These are phyloP conservation scores for Cinnamomum micranthum DNA, from an alignment of 164 flowering plant species.

Conservation along the genomic window DNA sequence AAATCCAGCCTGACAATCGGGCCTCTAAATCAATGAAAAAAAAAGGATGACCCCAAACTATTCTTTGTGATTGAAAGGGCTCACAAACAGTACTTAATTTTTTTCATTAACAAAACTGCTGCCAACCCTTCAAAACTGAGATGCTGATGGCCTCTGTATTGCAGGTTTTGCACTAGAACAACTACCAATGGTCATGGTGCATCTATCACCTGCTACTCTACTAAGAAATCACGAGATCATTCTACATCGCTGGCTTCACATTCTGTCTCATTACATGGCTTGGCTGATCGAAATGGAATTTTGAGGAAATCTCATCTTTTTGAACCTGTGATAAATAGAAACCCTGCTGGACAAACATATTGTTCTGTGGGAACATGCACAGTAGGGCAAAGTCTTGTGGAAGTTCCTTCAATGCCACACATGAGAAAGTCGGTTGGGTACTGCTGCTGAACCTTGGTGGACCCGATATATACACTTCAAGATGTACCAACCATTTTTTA, in stretches of 20 bases:
- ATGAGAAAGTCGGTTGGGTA: constrained; percentile 88
- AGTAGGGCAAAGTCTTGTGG: constrained; percentile 19
- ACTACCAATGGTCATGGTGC: not conserved
- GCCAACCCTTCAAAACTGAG: not conserved
- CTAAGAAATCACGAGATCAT: constrained; percentile 8
- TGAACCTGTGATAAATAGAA: constrained; percentile 18
- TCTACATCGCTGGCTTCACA: not conserved
- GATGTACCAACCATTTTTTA: constrained; percentile 96
- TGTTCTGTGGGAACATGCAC: constrained; percentile 16
- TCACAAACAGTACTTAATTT: not conserved
- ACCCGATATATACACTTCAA: constrained; percentile 34
- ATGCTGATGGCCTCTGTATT: not conserved
- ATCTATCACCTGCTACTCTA: constrained; percentile 8
- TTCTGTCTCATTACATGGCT: not conserved
- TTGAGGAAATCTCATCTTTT: constrained; percentile 3
- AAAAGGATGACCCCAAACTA: not conserved
- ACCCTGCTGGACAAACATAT: constrained; percentile 22
- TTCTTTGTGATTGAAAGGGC: not conserved
- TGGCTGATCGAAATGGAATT: constrained; percentile 12
- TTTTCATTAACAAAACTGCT: not conserved
- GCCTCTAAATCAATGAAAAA: no score
- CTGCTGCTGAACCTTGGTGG: constrained; percentile 93
- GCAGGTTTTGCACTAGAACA: constrained; percentile 10
- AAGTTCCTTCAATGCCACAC: constrained; percentile 33
- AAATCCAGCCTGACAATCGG: not conserved